Conservation (phyloP, 108 stramenopile genomes). For the Skeletonema potamos region DNA sequence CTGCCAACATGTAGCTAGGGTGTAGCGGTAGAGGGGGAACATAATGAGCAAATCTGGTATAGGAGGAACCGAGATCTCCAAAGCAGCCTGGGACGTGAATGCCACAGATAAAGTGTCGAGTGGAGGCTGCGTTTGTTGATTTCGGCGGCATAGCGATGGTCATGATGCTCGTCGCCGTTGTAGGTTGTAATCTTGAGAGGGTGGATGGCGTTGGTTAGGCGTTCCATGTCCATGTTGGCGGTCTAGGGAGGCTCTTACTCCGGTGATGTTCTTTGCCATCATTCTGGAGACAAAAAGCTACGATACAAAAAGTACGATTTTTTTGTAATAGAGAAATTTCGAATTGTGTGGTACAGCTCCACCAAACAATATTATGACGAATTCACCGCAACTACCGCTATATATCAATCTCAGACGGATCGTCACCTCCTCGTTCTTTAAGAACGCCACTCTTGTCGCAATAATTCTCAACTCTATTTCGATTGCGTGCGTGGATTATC, state of each 20-base stretch:
- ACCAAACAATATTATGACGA: not conserved
- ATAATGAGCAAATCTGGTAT: too few species aligned
- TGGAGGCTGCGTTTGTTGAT: not conserved
- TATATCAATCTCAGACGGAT: not conserved
- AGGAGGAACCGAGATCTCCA: too few species aligned
- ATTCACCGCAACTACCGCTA: not conserved
- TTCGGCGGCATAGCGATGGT: not conserved
- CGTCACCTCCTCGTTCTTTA: slow-evolving; percentile 23
- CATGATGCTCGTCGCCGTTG: not conserved
- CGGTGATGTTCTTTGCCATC: not conserved
- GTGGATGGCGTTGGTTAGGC: not conserved
- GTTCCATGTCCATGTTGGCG: not conserved
- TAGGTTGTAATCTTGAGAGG: not conserved
- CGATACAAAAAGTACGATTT: too few species aligned
- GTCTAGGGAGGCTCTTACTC: not conserved
- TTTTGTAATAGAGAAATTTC: too few species aligned
- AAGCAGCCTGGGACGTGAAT: too few species aligned
- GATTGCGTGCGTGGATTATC: slow-evolving; percentile 40
- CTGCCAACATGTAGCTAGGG: too few species aligned
- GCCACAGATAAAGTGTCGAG: too few species aligned
- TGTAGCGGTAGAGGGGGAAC: too few species aligned
- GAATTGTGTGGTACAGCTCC: too few species aligned
- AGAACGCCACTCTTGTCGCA: slow-evolving; percentile 24
- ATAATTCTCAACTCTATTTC: slow-evolving; percentile 36
- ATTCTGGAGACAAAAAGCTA: too few species aligned